Percentiles rank a stretch among this genome's conserved stretches.
Conservation (phyloP, 73 alveolate genomes). For the Diophrys sp. region DNA sequence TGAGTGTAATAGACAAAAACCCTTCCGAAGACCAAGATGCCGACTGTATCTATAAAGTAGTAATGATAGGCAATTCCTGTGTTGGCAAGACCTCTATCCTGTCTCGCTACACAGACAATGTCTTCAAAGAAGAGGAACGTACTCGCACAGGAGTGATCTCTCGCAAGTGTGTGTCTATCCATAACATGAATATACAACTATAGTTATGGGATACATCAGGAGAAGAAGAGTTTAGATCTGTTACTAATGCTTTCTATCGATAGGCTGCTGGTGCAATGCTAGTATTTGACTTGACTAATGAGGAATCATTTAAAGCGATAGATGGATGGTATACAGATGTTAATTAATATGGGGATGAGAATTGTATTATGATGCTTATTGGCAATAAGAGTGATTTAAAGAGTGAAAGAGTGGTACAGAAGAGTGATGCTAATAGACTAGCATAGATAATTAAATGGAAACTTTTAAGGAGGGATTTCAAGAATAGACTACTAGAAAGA, state of each 20-base stretch:
- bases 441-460: too few relatives aligned
- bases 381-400: conserved; percentile 7
- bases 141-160: neutral
- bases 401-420: conserved; percentile 73
- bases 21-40: neutral
- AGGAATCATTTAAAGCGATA: conserved; percentile 28
- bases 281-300: conserved; percentile 42
- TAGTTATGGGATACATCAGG: conserved; percentile 54
- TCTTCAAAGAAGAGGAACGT: conserved; percentile 25
- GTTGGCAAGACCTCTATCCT: conserved; percentile 59
- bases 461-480: too few relatives aligned
- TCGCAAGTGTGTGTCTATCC: neutral
- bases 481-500: too few relatives aligned
- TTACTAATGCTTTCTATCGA: conserved; percentile 33
- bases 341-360: conserved; percentile 20
- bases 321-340: conserved; percentile 38
- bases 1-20: too few relatives aligned
- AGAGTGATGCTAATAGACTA: conserved; percentile 79
- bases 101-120: conserved; percentile 65
- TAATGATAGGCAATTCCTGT: conserved; percentile 55
- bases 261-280: conserved; percentile 36
- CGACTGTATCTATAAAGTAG: conserved; percentile 50
- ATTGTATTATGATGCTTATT: conserved; percentile 13
- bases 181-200: conserved; percentile 12
- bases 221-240: conserved; percentile 42